Evolutionary conservation across 1,284 basidiomycete genomes (phyloP).

Genomic region (Melampsora americana): DNA sequence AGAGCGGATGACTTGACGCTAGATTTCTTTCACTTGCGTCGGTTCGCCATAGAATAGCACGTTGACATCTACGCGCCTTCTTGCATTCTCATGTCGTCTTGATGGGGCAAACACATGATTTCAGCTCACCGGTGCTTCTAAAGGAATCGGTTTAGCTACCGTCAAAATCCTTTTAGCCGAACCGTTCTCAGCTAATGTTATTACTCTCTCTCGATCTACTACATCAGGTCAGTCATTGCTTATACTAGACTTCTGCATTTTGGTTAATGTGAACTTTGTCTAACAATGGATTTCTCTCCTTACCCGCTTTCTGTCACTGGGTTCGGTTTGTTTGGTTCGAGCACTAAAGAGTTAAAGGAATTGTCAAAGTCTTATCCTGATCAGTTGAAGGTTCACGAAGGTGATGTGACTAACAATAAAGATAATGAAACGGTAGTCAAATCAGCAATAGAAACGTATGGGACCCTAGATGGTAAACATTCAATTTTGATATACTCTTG

Average conservation of each 20-base stretch:
- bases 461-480: slow-evolving; percentile 26
- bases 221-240: slow-evolving; percentile 21
- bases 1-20: too few species aligned
- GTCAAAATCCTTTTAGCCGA: slow-evolving; percentile 17
- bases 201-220: slow-evolving; percentile 33
- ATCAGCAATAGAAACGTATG: slow-evolving; percentile 19
- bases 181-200: slow-evolving; percentile 25
- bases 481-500: not conserved
- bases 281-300: not conserved
- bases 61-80: not conserved
- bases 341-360: slow-evolving; percentile 16
- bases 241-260: not conserved
- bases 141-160: slow-evolving; percentile 39
- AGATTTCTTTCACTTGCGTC: not conserved
- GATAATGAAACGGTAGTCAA: slow-evolving; percentile 36
- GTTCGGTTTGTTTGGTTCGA: not conserved
- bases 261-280: not conserved
- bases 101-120: not conserved
- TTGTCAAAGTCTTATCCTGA: slow-evolving; percentile 15
- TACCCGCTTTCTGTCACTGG: not conserved
- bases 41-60: not conserved
- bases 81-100: not conserved
- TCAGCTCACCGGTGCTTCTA: slow-evolving; percentile 35
- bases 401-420: slow-evolving; percentile 18
- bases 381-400: slow-evolving; percentile 9